Percentiles rank a stretch among this genome's conserved stretches.
These are phyloP conservation scores for Wickerhamomyces rabaulensis DNA, from an alignment of 805 yeast species.

Conservation along the genomic window DNA sequence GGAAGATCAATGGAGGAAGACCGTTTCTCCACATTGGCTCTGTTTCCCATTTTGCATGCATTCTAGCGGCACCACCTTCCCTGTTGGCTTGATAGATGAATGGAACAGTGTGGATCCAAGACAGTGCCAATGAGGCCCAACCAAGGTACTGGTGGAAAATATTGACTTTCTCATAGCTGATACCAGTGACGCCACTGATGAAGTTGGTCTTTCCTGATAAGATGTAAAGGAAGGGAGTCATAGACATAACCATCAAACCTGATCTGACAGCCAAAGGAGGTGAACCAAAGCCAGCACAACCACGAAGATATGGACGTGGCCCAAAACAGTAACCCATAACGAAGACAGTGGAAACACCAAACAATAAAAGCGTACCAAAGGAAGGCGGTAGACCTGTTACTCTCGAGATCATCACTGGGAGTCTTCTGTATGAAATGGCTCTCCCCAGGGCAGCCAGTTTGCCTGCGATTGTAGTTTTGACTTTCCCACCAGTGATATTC, in stretches of 20 bases:
- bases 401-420: constrained; percentile 28
- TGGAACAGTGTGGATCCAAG: constrained; percentile 46
- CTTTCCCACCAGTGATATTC: background rate
- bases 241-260: constrained; percentile 44
- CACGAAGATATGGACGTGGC: constrained; percentile 49
- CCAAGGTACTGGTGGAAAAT: constrained; percentile 38
- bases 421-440: constrained; percentile 27
- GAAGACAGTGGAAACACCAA: constrained; percentile 31
- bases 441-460: constrained; percentile 27
- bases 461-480: constrained; percentile 2
- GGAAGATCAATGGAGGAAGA: constrained; percentile 41
- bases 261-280: constrained; percentile 55
- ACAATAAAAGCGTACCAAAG: constrained; percentile 28
- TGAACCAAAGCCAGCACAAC: constrained; percentile 49
- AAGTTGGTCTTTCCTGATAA: constrained; percentile 50
- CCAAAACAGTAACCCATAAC: constrained; percentile 27
- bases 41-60: constrained; percentile 20
- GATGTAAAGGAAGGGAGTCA: constrained; percentile 45
- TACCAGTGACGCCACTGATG: constrained; percentile 44
- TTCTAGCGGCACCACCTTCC: constrained; percentile 44
- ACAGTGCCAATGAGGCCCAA: constrained; percentile 39
- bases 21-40: constrained; percentile 33
- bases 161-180: constrained; percentile 51
- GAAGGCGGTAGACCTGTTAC: constrained; percentile 34
- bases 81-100: constrained; percentile 36